phyloP scores from a whole-genome alignment of 768 basidiomycete species.

The Lentinula lateritia region DNA sequence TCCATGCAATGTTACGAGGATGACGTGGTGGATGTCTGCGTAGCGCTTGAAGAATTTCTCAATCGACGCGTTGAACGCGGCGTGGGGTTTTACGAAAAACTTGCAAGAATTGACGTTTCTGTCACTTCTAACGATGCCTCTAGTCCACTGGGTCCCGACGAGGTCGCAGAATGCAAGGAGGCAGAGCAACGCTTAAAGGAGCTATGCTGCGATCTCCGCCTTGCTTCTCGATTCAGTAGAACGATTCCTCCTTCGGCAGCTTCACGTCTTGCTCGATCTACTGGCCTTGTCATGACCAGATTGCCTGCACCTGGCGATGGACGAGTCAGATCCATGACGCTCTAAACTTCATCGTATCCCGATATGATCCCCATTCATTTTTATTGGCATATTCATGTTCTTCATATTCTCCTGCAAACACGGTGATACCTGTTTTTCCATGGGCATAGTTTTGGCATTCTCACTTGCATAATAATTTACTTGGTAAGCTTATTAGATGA shows the following conservation, averaged over 20 bases:
- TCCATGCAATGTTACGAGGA: conserved; percentile 58
- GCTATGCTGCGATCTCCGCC: conserved; percentile 42
- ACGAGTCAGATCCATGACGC: conserved; percentile 8
- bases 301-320: conserved; percentile 1
- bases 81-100: conserved; percentile 42
- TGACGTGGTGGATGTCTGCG: conserved; percentile 57
- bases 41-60: conserved; percentile 52
- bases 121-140: conserved; percentile 30
- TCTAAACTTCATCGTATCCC: background rate
- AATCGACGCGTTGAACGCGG: conserved; percentile 44
- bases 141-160: conserved; percentile 25
- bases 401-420: background rate
- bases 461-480: conserved; percentile 4
- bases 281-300: background rate
- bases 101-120: conserved; percentile 43
- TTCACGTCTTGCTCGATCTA: conserved; percentile 2
- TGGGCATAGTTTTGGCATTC: background rate
- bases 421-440: background rate
- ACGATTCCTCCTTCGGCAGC: background rate
- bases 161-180: conserved; percentile 28
- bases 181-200: conserved; percentile 43
- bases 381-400: background rate
- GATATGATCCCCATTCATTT: background rate
- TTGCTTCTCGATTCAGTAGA: conserved; percentile 23
- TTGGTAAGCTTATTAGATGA: conserved; percentile 4